These are phyloP conservation scores for Tetrahymena thermophila DNA, from an alignment of 73 alveolate species.

Conservation along the genomic window DNA sequence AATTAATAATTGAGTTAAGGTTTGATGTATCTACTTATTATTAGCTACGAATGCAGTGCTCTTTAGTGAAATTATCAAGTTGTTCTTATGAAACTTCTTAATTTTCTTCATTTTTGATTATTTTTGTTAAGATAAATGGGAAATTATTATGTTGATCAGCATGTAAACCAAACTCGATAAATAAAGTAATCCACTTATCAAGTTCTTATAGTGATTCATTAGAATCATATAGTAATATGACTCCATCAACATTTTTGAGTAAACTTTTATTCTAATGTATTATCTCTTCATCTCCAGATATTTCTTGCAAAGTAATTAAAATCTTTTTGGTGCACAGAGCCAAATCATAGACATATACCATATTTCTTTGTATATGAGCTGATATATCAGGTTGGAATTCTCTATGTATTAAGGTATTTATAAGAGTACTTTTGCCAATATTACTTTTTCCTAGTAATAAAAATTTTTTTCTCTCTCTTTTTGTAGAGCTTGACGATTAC, in stretches of 20 bases:
- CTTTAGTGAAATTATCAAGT: not conserved
- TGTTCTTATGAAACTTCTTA: not conserved
- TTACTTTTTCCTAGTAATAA: not conserved
- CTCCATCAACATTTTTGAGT: not conserved
- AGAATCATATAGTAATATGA: not conserved
- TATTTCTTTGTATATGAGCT: not conserved
- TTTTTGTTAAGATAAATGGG: not conserved
- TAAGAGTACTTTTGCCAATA: not conserved
- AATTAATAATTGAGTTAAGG: not conserved
- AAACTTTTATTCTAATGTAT: not conserved
- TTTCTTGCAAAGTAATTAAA: not conserved
- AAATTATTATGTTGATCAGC: not conserved
- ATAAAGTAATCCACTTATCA: not conserved
- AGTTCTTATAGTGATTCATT: not conserved
- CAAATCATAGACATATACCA: not conserved
- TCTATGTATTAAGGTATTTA: not conserved
- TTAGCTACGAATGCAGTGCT: not conserved
- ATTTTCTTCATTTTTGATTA: not conserved
- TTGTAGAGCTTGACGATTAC: not conserved
- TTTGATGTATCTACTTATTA: not conserved
- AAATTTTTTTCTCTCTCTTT: not conserved
- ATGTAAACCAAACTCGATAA: not conserved
- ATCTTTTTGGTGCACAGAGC: not conserved
- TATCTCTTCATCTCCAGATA: not conserved
- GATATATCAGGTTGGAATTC: not conserved